Evolutionary conservation across 148 eudicot species (phyloP), one percentile per base, ranked within the genome.

Genomic region (Selenicereus undatus): DNA sequence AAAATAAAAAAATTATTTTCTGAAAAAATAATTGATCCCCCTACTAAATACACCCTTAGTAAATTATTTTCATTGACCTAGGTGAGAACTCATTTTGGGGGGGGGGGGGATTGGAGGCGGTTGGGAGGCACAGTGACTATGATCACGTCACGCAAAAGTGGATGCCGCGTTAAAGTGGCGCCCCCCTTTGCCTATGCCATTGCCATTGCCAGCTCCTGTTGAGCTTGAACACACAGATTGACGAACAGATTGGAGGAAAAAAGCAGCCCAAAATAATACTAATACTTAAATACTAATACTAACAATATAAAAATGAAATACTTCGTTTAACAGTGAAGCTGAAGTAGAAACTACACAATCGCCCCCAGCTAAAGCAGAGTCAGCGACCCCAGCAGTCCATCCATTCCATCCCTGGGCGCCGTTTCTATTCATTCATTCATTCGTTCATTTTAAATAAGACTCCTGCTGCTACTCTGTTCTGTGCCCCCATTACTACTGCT

Each of bases 81-180:
- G n/a, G 16, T 16, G 64, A 58, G 21, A 58, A 58, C 5, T 5
- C 6, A 0, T 2, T 17, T 39, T 39, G 43, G 43, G 43, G 43
- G 5, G 5, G 43, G 43, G 43, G 4, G 18, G 4, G 4, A 1
- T 13, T 39, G 8, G 32, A 66, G 4, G 32, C 21, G 12, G 22
- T 45, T 4, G 29, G 10, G 29, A 64, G 29, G 10, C 27, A 17
- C 29, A 64, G 11, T 66, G 71, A 2, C 26, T 20, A 32, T 30
- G n/a, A 14, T 13, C 22, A 16, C 39, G 29, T 77, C 79, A 77
- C 73, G 80, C 73, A 70, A 76, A 76, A 76, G 79, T 68, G 8
- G 42, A 66, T 66, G 66, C 73, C 80, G 80, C 80, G 80, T 78
- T 66, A 66, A 66, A 66, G 71, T 66, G 8, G 54, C 76, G 73